Percentiles rank a stretch among this genome's conserved stretches.
phyloP scores from a whole-genome alignment of 208 protist species.

The Endotrypanum monterogeii region DNA sequence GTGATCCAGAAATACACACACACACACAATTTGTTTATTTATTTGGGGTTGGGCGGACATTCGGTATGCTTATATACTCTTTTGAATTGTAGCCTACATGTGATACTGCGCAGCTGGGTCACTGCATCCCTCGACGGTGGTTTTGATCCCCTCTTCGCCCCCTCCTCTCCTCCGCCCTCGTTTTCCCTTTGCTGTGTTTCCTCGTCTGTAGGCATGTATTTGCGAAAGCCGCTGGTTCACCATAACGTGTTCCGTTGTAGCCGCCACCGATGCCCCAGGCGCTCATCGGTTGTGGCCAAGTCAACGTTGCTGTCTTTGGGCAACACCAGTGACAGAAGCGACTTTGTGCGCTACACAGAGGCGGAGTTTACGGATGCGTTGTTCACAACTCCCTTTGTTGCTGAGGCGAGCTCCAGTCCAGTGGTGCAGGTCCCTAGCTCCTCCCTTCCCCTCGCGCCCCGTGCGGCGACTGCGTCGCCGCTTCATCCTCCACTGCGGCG shows the following conservation, averaged over 20 bases:
- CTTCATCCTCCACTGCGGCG: not conserved
- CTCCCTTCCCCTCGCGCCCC: not conserved
- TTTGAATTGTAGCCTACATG: not conserved
- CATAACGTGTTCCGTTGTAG: not conserved
- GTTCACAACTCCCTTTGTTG: not conserved
- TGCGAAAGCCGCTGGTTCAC: not conserved
- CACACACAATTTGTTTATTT: not conserved
- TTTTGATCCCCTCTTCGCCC: not conserved
- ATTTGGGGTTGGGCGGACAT: not conserved
- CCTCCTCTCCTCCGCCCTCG: not conserved
- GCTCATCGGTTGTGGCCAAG: not conserved
- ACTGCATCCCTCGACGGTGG: not conserved
- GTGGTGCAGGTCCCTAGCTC: not conserved
- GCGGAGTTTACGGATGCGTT: slow-evolving; percentile 23
- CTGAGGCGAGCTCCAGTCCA: not conserved
- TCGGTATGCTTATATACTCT: not conserved
- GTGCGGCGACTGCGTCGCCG: not conserved
- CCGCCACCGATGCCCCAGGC: not conserved
- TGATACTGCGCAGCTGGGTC: no score
- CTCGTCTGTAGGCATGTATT: not conserved
- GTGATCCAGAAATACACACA: not conserved
- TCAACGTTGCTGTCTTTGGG: slow-evolving; percentile 6
- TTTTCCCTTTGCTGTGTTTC: not conserved
- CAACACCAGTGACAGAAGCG: not conserved
- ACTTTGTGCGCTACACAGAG: slow-evolving; percentile 17